Evolutionary conservation across 345 rosid species (phyloP).

Genomic region (Cochlearia excelsa): DNA sequence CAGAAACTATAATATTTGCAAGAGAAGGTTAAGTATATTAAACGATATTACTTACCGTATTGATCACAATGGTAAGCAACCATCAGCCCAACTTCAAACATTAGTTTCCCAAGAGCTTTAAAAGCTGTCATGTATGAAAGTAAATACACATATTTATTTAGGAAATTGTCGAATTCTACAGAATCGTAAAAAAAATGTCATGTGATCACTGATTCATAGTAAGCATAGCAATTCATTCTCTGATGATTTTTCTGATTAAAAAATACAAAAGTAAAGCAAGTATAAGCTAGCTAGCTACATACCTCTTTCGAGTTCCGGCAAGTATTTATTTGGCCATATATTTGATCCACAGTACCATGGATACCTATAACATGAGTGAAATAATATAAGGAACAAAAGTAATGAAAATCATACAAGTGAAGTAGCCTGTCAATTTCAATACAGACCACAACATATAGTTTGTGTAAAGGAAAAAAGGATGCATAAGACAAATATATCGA

Average conservation of each 20-base stretch:
- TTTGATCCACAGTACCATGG: constrained; percentile 87
- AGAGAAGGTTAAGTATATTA: not conserved
- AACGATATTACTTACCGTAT: constrained; percentile 52
- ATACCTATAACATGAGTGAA: constrained; percentile 51
- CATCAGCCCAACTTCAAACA: constrained; percentile 74
- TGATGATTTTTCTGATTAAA: too few species aligned
- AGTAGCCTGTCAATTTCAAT: not conserved
- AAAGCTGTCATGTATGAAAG: constrained; percentile 52
- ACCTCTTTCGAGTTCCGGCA: constrained; percentile 91
- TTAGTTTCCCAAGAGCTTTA: constrained; percentile 81
- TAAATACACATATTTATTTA: too few species aligned
- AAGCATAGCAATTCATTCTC: constrained; percentile 1
- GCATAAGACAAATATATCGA: not conserved
- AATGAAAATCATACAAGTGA: not conserved
- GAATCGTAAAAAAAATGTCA: not conserved
- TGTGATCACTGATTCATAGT: not conserved
- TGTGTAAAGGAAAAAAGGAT: not conserved
- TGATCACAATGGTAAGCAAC: constrained; percentile 84
- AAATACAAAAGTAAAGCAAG: constrained; percentile 17
- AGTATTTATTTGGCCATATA: constrained; percentile 70
- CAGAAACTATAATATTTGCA: not conserved
- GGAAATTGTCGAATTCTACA: too few species aligned
- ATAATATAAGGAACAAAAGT: constrained; percentile 6
- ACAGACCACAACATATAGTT: too few species aligned
- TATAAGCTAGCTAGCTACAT: constrained; percentile 33